Evolutionary conservation across 2,329 filamentous ascomycete genomes (phyloP).

Genomic region (Arthrobotrys musiformis): DNA sequence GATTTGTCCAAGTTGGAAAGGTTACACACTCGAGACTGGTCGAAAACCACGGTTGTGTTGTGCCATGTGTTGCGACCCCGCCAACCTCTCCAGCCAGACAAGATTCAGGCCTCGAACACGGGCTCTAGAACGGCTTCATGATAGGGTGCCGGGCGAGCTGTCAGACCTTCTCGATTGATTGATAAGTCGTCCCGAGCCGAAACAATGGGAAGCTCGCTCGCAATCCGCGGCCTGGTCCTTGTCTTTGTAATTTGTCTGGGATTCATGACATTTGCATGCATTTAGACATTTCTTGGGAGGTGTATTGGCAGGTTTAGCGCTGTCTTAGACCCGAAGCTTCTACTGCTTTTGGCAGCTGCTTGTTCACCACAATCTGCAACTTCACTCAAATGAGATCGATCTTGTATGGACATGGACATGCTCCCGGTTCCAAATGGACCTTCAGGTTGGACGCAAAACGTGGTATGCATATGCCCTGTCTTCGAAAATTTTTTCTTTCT

Average conservation of each 20-base stretch:
- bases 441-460: background rate
- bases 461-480: background rate
- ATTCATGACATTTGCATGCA: no score
- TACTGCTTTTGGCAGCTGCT: slow-evolving; percentile 21
- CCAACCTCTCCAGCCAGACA: background rate
- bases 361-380: slow-evolving; percentile 12
- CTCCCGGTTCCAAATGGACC: background rate
- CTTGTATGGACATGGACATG: no score
- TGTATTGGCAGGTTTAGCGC: slow-evolving; percentile 1
- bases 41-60: slow-evolving; percentile 8
- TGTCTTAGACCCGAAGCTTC: background rate
- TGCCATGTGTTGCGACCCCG: background rate
- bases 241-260: background rate
- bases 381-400: background rate
- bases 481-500: slow-evolving; percentile 3
- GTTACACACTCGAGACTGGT: background rate
- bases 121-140: background rate
- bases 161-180: slow-evolving; percentile 20
- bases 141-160: background rate
- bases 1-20: no score
- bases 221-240: no score
- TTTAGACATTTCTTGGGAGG: slow-evolving; percentile 1
- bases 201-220: slow-evolving; percentile 15
- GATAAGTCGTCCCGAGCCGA: slow-evolving; percentile 21
- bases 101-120: background rate